Evolutionary conservation across 129 eudicot genomes (phyloP), one percentile per base, ranked within the genome.

Genomic region (Erigeron canadensis): DNA sequence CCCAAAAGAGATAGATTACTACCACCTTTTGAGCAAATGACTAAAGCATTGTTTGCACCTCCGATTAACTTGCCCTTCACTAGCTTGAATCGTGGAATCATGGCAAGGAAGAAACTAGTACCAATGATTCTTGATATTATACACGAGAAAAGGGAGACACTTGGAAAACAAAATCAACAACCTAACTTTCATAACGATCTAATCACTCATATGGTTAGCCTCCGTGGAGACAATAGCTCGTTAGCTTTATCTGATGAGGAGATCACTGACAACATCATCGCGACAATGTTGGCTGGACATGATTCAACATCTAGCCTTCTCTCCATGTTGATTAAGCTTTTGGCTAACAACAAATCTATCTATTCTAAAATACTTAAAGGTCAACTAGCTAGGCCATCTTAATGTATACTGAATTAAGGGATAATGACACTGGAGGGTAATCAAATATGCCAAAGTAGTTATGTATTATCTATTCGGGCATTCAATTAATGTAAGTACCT

Each of bases 221-320:
- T 88, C 17, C 71, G 73, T 8, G 79, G 69, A 8, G 76, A 82
- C 9, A 80, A 81, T 22, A 63, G 60, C 65, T 53, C 53, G 67
- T 65, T 73, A 21, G 39, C 21, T 28, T 40, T 88, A 28, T 81
- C 90, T 34, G 88, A 85, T 65, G 75, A 83, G 42, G 90, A 68
- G 61, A 68, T 50, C 34, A 34, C 34, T 50, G 72, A 68, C 44
- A 68, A 34, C 72, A 37, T 50, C 75, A 58, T 79, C 67, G 22
- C 79, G 17, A 56, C 81, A 15, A 88, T 88, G 90, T 65, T 77
- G 40, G 95, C 88, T 0, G 88, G 95, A 7, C 81, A 88, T 53
- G 90, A 83, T 63, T 81, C 95, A 21, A 78, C 88, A 11, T 63
- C 91, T 7, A 66, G 83, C 45, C 73, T 88, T 10, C 70, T 85